These are phyloP conservation scores for Talaromyces ruber DNA, from an alignment of 495 filamentous ascomycete genomes.

Conservation along the genomic window DNA sequence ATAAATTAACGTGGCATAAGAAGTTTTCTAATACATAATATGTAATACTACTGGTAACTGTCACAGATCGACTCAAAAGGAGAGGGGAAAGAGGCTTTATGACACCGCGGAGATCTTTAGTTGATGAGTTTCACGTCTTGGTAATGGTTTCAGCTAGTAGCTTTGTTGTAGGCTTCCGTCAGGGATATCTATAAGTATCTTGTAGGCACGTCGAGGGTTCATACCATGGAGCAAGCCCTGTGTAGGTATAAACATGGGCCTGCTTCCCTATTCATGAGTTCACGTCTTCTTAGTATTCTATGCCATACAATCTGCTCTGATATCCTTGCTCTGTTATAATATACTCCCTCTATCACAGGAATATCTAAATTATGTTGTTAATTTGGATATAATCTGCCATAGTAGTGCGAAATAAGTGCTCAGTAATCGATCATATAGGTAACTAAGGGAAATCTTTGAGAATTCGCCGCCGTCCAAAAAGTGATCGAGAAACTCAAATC, in stretches of 20 bases:
- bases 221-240: not conserved
- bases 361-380: not conserved
- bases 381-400: not conserved
- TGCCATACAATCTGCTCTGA: not conserved
- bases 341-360: not conserved
- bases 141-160: not conserved
- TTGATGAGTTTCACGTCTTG: not conserved
- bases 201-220: not conserved
- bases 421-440: not conserved
- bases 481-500: not conserved
- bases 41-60: not conserved
- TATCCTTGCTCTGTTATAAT: not conserved
- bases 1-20: not conserved
- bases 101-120: not conserved
- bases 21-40: not conserved
- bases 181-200: not conserved
- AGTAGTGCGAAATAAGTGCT: not conserved
- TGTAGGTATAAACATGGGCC: not conserved
- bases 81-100: not conserved
- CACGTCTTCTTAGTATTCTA: not conserved
- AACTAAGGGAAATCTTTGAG: not conserved
- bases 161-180: not conserved
- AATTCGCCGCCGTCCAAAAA: not conserved
- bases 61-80: not conserved
- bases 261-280: not conserved